Percentiles rank a stretch among this genome's conserved stretches.
These are phyloP conservation scores for Nothophoma quercina DNA, from an alignment of 2,329 filamentous ascomycete species.

Conservation along the genomic window DNA sequence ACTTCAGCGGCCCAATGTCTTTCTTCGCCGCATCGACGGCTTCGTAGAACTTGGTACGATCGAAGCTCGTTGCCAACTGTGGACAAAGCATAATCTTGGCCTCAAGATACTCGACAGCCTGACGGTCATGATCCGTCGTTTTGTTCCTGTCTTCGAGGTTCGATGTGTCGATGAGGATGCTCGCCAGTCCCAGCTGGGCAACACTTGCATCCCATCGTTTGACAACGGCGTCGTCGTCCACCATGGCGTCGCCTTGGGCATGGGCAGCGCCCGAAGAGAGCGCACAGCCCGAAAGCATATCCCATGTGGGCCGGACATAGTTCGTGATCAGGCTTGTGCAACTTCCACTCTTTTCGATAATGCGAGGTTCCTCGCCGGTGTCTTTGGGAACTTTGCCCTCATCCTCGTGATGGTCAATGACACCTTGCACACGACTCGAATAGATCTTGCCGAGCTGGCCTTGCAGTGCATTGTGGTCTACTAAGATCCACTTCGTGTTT, in stretches of 20 bases:
- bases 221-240: conserved; percentile 41
- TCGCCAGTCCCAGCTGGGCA: conserved; percentile 71
- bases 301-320: conserved; percentile 66
- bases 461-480: conserved; percentile 80
- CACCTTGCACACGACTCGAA: conserved; percentile 64
- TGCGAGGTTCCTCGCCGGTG: conserved; percentile 60
- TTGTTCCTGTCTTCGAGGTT: conserved; percentile 68
- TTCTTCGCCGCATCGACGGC: conserved; percentile 71
- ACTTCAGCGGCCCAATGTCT: conserved; percentile 66
- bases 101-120: conserved; percentile 67
- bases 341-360: conserved; percentile 73
- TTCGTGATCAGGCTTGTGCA: conserved; percentile 75
- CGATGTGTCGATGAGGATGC: conserved; percentile 76
- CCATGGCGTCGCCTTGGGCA: conserved; percentile 49
- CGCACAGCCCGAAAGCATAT: conserved; percentile 52
- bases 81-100: conserved; percentile 55
- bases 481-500: conserved; percentile 73
- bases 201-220: conserved; percentile 64
- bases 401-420: conserved; percentile 82
- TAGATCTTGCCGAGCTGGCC: conserved; percentile 66
- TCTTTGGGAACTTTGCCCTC: conserved; percentile 64
- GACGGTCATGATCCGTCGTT: conserved; percentile 67
- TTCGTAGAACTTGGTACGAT: conserved; percentile 64
- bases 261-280: conserved; percentile 53
- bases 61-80: conserved; percentile 55